Conservation (phyloP, 768 basidiomycete species). For the Sistotremastrum suecicum region DNA sequence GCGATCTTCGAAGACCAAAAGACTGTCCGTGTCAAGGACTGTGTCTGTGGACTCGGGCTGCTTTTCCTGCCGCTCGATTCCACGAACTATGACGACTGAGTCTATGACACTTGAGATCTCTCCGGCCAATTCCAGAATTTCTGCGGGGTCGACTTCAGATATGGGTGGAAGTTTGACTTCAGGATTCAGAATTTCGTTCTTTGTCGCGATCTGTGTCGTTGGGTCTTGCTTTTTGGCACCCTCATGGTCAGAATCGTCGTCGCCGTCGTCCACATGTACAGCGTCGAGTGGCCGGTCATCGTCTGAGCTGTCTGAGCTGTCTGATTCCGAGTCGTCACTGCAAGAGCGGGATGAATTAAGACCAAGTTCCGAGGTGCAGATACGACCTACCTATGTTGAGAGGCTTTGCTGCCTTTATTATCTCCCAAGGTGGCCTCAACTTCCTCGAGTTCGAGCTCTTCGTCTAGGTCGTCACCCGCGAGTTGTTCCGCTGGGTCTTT, state of each 20-base stretch:
- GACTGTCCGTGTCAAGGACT: constrained; percentile 77
- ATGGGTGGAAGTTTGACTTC: constrained; percentile 45
- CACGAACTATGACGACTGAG: constrained; percentile 60
- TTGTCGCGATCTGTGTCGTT: constrained; percentile 28
- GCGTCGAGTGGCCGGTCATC: not conserved
- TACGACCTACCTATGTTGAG: too few species aligned
- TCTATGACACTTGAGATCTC: constrained; percentile 65
- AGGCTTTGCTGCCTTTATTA: too few species aligned
- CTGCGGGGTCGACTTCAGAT: constrained; percentile 45
- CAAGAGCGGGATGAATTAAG: too few species aligned
- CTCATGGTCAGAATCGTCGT: constrained; percentile 32
- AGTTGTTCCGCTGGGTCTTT: too few species aligned
- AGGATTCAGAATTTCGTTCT: constrained; percentile 50
- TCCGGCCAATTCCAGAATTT: constrained; percentile 60
- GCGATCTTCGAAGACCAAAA: constrained; percentile 82
- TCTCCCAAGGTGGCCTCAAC: too few species aligned
- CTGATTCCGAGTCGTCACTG: not conserved
- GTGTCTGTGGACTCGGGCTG: constrained; percentile 35
- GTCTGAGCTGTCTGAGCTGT: not conserved
- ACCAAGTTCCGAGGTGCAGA: too few species aligned
- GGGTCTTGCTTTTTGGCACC: constrained; percentile 30
- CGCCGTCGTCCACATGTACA: constrained; percentile 31
- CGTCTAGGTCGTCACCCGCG: too few species aligned
- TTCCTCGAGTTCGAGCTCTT: too few species aligned
- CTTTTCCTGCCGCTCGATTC: constrained; percentile 28